Conservation (phyloP, 2,329 filamentous ascomycete species). For the Alternaria sp. region DNA sequence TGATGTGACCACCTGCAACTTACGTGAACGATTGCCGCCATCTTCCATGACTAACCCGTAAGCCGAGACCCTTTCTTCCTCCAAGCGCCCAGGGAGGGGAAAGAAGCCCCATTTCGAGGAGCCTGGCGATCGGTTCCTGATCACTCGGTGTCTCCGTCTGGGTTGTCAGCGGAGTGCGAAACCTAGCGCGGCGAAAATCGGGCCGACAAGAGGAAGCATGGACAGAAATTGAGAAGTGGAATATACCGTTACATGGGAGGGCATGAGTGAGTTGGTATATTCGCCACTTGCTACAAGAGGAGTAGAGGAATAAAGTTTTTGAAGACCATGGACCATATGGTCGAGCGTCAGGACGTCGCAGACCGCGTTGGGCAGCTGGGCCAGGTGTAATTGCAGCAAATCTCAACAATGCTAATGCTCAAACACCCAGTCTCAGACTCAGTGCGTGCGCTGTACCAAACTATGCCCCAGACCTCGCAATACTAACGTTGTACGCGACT, state of each 20-base stretch:
- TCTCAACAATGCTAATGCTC: constrained; percentile 16
- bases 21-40: not conserved
- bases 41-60: constrained; percentile 1
- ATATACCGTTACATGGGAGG: constrained; percentile 11
- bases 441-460: constrained; percentile 16
- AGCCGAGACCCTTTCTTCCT: constrained; percentile 4
- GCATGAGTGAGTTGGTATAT: constrained; percentile 15
- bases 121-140: constrained; percentile 15
- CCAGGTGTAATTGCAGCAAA: constrained; percentile 10
- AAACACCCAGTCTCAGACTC: constrained; percentile 11
- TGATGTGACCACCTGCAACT: not conserved
- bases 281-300: constrained; percentile 16
- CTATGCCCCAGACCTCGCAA: constrained; percentile 10
- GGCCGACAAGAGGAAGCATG: constrained; percentile 13
- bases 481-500: constrained; percentile 6
- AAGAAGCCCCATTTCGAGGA: constrained; percentile 7
- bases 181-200: constrained; percentile 19
- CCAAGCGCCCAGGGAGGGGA: constrained; percentile 1
- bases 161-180: constrained; percentile 15
- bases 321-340: not conserved
- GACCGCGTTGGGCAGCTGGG: constrained; percentile 7
- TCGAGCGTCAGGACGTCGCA: constrained; percentile 6
- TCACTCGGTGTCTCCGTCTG: constrained; percentile 5
- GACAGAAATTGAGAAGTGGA: constrained; percentile 8
- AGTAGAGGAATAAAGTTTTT: constrained; percentile 11